phyloP scores from a whole-genome alignment of 2,329 filamentous ascomycete genomes.

The Neurospora crassa region DNA sequence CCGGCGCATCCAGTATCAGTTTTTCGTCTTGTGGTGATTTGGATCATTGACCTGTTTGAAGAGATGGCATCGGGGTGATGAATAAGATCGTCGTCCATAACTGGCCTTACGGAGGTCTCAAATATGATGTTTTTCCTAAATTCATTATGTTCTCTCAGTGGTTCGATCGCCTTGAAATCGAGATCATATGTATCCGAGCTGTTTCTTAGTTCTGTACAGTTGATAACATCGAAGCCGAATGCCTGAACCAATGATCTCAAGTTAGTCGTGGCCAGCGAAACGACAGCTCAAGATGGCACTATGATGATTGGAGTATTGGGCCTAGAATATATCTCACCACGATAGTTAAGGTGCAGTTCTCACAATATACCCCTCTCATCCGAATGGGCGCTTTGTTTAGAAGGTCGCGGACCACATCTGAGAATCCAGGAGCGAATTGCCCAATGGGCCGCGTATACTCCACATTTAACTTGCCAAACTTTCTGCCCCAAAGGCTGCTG shows the following conservation, averaged over 20 bases:
- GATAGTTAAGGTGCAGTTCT: background rate
- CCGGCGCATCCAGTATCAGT: fast-evolving
- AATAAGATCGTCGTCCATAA: no score
- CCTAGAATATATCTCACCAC: background rate
- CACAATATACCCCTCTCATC: background rate
- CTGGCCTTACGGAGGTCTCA: background rate
- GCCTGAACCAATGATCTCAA: background rate
- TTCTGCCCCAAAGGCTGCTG: background rate
- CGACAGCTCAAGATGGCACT: no score
- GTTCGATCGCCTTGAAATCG: no score
- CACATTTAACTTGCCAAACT: no score
- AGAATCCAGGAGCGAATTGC: background rate
- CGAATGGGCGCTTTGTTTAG: background rate
- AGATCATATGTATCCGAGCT: background rate
- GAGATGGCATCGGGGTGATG: no score
- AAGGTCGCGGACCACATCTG: background rate
- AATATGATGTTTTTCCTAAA: no score
- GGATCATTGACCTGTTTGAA: background rate
- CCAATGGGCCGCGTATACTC: no score
- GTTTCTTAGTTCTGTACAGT: background rate
- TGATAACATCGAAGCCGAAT: background rate
- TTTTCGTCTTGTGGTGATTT: background rate
- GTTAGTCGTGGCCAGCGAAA: background rate
- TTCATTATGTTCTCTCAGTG: no score
- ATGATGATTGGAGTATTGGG: no score